Evolutionary conservation across 129 eudicot genomes (phyloP).

Genomic region (Arctium minus): DNA sequence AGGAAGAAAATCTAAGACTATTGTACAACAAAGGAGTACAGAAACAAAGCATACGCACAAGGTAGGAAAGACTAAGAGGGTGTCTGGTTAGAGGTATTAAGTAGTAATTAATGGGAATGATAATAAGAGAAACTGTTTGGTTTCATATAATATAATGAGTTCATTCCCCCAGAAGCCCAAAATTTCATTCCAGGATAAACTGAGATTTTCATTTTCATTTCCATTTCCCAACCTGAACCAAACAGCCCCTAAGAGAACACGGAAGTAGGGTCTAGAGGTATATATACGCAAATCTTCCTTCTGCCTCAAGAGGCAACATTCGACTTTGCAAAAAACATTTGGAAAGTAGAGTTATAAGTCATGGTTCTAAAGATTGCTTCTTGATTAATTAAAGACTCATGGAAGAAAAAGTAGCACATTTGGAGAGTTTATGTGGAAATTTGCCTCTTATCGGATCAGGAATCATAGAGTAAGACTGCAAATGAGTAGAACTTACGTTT

Average conservation of each 20-base stretch:
- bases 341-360: not conserved
- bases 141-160: no score
- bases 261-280: not conserved
- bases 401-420: not conserved
- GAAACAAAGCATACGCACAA: no score
- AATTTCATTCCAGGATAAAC: no score
- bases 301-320: not conserved
- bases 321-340: not conserved
- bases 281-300: not conserved
- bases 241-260: no score
- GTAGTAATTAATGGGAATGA: no score
- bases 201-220: no score
- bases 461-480: not conserved
- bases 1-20: not conserved
- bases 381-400: not conserved
- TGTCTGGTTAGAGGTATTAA: no score
- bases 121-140: no score
- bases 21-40: no score
- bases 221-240: no score
- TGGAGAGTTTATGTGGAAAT: not conserved
- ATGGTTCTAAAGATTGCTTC: not conserved
- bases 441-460: not conserved
- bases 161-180: no score
- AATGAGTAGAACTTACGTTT: constrained; percentile 39
- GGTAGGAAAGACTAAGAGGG: no score